phyloP scores from a whole-genome alignment of 2,329 filamentous ascomycete species.

The Cladosporium sp. region DNA sequence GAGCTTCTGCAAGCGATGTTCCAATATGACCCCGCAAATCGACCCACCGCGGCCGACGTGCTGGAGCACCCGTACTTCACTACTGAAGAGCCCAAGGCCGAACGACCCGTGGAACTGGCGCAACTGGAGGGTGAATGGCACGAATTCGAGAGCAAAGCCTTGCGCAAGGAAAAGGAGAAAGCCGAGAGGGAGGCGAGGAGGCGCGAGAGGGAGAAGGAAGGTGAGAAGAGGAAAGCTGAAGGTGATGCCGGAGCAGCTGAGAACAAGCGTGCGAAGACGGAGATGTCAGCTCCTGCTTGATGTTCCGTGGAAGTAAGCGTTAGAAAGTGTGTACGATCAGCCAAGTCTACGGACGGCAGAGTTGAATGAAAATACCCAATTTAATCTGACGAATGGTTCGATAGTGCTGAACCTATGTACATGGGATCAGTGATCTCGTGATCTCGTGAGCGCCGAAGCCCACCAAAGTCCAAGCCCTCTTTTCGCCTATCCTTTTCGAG shows the following conservation, averaged over 20 bases:
- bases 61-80: slow-evolving; percentile 86
- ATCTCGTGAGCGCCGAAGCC: too few relatives aligned
- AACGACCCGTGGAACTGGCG: slow-evolving; percentile 76
- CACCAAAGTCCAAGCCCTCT: too few relatives aligned
- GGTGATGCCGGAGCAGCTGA: slow-evolving; percentile 19
- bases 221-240: slow-evolving; percentile 30
- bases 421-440: too few relatives aligned
- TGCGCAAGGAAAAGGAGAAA: slow-evolving; percentile 82
- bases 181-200: slow-evolving; percentile 53
- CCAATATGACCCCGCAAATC: slow-evolving; percentile 75
- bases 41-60: slow-evolving; percentile 78
- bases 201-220: slow-evolving; percentile 40
- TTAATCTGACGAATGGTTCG: too few relatives aligned
- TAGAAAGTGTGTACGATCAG: not conserved
- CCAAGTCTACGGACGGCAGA: too few relatives aligned
- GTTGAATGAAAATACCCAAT: too few relatives aligned
- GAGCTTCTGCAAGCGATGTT: slow-evolving; percentile 82
- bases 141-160: slow-evolving; percentile 94
- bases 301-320: not conserved
- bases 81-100: slow-evolving; percentile 69
- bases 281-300: slow-evolving; percentile 4
- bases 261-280: slow-evolving; percentile 24
- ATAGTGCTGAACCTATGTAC: too few relatives aligned
- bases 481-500: too few relatives aligned
- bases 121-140: slow-evolving; percentile 93